Conservation (phyloP, 768 basidiomycete species). For the Sporobolomyces pararoseus region DNA sequence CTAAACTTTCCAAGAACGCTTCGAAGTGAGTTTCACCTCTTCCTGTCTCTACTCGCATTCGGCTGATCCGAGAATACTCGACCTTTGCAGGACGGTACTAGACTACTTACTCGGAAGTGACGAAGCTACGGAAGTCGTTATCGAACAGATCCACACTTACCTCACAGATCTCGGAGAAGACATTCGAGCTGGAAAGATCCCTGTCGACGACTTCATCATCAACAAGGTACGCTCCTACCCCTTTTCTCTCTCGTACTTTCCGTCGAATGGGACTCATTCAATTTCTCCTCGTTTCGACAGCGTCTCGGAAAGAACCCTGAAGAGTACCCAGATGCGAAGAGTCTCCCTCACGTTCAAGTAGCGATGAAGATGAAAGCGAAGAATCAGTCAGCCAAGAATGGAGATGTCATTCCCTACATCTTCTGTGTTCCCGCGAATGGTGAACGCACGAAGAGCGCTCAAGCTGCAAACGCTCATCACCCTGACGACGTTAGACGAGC, state of each 20-base stretch:
- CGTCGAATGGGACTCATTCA: too few relatives aligned
- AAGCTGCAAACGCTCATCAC: constrained; percentile 86
- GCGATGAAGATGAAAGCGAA: constrained; percentile 82
- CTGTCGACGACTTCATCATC: constrained; percentile 90
- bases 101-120: constrained; percentile 76
- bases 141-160: constrained; percentile 90
- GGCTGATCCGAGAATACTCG: too few relatives aligned
- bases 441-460: constrained; percentile 64
- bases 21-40: constrained; percentile 67
- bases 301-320: constrained; percentile 94
- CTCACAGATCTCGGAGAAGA: constrained; percentile 69
- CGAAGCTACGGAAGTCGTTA: constrained; percentile 79
- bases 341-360: constrained; percentile 94
- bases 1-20: constrained; percentile 79
- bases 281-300: too few relatives aligned
- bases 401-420: constrained; percentile 93
- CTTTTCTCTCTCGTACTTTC: neutral
- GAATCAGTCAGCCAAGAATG: constrained; percentile 71
- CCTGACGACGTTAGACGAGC: constrained; percentile 83
- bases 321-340: constrained; percentile 93
- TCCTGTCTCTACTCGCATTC: too few relatives aligned
- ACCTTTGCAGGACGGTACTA: constrained; percentile 66
- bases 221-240: constrained; percentile 64
- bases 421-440: constrained; percentile 74
- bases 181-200: constrained; percentile 70